phyloP scores from a whole-genome alignment of 2,329 filamentous ascomycete species.

The Fonsecaea nubica region DNA sequence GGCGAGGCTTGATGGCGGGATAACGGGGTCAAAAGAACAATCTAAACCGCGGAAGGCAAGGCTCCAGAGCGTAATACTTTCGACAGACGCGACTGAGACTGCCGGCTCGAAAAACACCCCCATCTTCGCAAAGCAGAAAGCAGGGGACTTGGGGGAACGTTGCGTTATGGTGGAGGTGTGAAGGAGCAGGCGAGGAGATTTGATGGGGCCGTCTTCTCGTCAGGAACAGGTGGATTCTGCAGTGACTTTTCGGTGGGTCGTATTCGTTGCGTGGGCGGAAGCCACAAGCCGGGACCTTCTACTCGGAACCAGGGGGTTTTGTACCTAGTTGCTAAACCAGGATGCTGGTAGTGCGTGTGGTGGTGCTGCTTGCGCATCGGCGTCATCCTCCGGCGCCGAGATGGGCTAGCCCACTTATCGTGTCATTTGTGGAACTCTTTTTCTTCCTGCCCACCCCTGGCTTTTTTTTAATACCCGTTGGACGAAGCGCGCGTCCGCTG shows the following conservation, averaged over 20 bases:
- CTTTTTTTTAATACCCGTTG: background rate
- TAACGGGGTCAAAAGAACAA: conserved; percentile 24
- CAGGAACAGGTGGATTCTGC: conserved; percentile 32
- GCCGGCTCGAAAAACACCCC: conserved; percentile 27
- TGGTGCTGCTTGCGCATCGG: conserved; percentile 15
- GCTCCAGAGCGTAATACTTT: conserved; percentile 25
- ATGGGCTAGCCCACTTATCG: conserved; percentile 20
- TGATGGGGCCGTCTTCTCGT: conserved; percentile 32
- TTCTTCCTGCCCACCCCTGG: conserved; percentile 1
- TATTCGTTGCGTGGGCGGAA: conserved; percentile 31
- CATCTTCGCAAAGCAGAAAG: conserved; percentile 28
- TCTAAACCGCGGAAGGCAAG: conserved; percentile 24
- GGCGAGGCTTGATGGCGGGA: conserved; percentile 32
- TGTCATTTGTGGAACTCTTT: conserved; percentile 2
- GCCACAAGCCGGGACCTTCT: conserved; percentile 34
- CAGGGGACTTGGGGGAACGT: conserved; percentile 29
- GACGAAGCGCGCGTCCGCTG: background rate
- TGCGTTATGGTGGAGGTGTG: conserved; percentile 31
- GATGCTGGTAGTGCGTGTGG: conserved; percentile 14
- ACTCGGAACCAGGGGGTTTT: conserved; percentile 30
- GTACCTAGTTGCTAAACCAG: conserved; percentile 15
- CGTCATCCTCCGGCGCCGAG: conserved; percentile 28
- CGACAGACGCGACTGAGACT: conserved; percentile 35
- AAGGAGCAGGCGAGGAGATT: conserved; percentile 37
- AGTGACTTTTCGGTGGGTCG: conserved; percentile 23